Base-by-base conservation (phyloP, 257 asterid species). In the Lavandula angustifolia region DNA sequence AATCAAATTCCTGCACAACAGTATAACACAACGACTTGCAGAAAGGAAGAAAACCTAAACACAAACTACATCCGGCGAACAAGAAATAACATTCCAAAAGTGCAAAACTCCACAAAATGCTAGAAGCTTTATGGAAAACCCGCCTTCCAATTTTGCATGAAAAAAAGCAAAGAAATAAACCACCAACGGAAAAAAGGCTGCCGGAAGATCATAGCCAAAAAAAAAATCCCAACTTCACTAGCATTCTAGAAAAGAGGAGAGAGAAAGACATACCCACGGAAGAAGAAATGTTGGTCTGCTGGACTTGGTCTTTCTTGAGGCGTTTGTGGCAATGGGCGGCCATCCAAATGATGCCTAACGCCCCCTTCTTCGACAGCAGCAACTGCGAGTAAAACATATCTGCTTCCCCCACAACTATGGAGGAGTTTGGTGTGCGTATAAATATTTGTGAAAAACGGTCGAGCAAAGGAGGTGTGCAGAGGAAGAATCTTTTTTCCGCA, bases 311-410 rank as follows among this genome's bases (percentile, higher is more conserved):
- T 47, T 79, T 86, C 34, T 82, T 79, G 7, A 90, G 85, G 69
- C 80, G 78, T 29, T 81, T 82, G 69, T 70, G 79, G 73, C 88
- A 84, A 77, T 94, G 99, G 66, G 95, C 99, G 68, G 99, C 99
- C 85, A 81, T 49, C 99, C 99, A 94, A 58, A 94, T 73, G 61
- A 74, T 78, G 66, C 91, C 94, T 44, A 90, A 66, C 43, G 79
- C 76, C 76, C 89, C 97, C 68, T 83, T 90, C 81, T 79, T 94
- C 13, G 98, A 87, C 18, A 94, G 83, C 32, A 94, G 81, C 35
- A 79, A 65, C 58, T 81, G 87, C 17, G 95, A 84, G 78, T 83
- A 80, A 67, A 94, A 84, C 99, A 94, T 94, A 62, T 43, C 33
- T 33, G 3, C 37, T 33, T 33, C 37, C 4, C 46, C n/a, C 46